Conservation (phyloP, 805 yeast genomes). For the Candida jianshihensis region DNA sequence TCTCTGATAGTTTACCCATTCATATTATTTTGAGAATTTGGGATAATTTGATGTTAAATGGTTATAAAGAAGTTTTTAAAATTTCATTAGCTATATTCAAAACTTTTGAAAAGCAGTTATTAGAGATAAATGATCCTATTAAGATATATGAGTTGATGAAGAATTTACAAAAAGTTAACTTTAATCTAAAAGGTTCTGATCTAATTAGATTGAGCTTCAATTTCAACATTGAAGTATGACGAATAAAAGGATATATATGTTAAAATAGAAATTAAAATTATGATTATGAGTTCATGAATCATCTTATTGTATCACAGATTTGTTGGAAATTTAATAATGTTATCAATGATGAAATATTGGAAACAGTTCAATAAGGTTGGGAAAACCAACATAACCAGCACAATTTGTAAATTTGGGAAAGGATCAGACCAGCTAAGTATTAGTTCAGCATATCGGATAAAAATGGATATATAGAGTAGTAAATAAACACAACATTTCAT, state of each 20-base stretch:
- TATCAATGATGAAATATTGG: constrained; percentile 68
- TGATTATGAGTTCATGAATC: background rate
- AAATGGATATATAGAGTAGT: constrained; percentile 55
- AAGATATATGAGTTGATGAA: constrained; percentile 31
- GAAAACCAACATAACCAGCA: constrained; percentile 78
- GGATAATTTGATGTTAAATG: constrained; percentile 39
- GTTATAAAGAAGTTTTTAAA: constrained; percentile 30
- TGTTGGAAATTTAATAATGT: constrained; percentile 55
- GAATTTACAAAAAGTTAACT: constrained; percentile 21
- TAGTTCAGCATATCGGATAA: constrained; percentile 66
- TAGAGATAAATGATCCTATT: constrained; percentile 22
- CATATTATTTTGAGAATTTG: constrained; percentile 46
- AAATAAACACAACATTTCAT: constrained; percentile 60
- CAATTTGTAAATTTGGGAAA: constrained; percentile 76
- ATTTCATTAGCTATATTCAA: constrained; percentile 31
- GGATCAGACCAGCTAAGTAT: constrained; percentile 77
- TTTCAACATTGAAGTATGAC: no score
- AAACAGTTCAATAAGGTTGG: constrained; percentile 69
- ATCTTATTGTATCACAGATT: constrained; percentile 2
- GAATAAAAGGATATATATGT: no score
- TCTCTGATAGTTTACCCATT: constrained; percentile 43
- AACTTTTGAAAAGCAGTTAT: constrained; percentile 27
- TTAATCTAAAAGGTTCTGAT: constrained; percentile 20
- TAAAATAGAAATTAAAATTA: background rate
- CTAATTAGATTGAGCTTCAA: constrained; percentile 17